Conservation (phyloP, 2,329 filamentous ascomycete species). For the Talaromyces verruculosus region DNA sequence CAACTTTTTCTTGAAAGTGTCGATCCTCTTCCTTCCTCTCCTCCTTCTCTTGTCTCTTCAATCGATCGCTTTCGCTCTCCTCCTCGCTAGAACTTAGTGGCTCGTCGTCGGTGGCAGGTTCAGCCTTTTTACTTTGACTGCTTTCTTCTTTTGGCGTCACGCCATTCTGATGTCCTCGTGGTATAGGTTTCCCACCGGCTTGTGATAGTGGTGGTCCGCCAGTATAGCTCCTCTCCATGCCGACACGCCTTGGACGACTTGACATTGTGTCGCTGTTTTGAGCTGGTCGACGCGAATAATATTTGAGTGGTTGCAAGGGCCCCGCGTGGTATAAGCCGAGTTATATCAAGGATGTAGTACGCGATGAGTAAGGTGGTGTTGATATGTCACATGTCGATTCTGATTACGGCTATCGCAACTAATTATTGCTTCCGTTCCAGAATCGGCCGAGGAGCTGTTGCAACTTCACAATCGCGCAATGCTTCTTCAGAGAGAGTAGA, state of each 20-base stretch:
- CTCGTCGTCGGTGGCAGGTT: slow-evolving; percentile 37
- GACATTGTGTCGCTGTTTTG: background rate
- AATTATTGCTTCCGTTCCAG: background rate
- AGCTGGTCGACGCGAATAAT: background rate
- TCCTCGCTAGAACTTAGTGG: slow-evolving; percentile 39
- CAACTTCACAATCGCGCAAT: background rate
- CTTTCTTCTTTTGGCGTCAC: slow-evolving; percentile 8
- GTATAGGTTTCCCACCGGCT: slow-evolving; percentile 19
- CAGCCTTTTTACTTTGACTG: slow-evolving; percentile 15
- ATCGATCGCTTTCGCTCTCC: slow-evolving; percentile 22
- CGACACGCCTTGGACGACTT: background rate
- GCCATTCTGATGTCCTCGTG: slow-evolving; percentile 10
- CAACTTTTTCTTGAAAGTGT: too few species aligned
- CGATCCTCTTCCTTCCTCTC: background rate
- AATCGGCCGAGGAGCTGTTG: background rate
- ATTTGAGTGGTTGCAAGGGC: too few species aligned
- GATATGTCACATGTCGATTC: background rate
- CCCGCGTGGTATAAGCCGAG: background rate
- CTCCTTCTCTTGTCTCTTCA: slow-evolving; percentile 3
- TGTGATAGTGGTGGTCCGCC: slow-evolving; percentile 28
- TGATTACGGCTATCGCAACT: background rate
- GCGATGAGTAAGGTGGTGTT: background rate
- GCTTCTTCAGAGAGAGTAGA: background rate
- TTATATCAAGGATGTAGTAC: background rate
- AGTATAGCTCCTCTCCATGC: slow-evolving; percentile 1